phyloP scores from a whole-genome alignment of 768 basidiomycete species.

The Kwoniella shandongensis region DNA sequence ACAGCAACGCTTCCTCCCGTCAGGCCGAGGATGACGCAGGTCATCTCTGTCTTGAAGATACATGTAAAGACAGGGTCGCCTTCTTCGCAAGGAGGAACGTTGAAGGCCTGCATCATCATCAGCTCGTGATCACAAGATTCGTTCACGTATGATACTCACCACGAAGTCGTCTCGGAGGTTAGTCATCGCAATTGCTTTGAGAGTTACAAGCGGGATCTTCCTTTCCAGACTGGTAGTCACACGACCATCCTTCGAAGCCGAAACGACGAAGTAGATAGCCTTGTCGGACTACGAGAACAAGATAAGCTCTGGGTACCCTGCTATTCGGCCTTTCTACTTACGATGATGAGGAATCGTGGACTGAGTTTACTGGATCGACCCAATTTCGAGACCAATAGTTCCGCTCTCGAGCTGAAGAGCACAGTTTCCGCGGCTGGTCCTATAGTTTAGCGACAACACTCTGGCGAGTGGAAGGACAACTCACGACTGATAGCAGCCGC shows the following conservation, averaged over 20 bases:
- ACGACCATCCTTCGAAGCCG: constrained; percentile 64
- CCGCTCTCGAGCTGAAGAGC: constrained; percentile 76
- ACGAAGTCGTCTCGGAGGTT: constrained; percentile 93
- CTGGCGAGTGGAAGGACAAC: constrained; percentile 37
- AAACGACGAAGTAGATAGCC: constrained; percentile 75
- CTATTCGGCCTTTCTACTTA: constrained; percentile 56
- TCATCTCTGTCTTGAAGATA: constrained; percentile 92
- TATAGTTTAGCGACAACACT: constrained; percentile 3
- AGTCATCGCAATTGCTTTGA: constrained; percentile 81
- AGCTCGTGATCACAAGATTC: constrained; percentile 5
- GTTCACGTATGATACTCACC: constrained; percentile 57
- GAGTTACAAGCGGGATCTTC: constrained; percentile 84
- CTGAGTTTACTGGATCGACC: constrained; percentile 85
- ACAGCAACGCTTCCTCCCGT: constrained; percentile 75
- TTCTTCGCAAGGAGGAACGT: constrained; percentile 77
- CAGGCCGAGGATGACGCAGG: constrained; percentile 73
- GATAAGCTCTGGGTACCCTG: constrained; percentile 5
- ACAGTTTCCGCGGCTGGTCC: constrained; percentile 68
- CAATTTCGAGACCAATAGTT: constrained; percentile 80
- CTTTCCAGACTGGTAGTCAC: constrained; percentile 68
- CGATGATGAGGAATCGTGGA: constrained; percentile 85
- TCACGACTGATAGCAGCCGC: constrained; percentile 73
- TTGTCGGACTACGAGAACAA: constrained; percentile 66
- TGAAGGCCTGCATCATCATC: constrained; percentile 63
- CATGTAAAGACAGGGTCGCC: constrained; percentile 91